Evolutionary conservation across 2,329 filamentous ascomycete genomes (phyloP), one percentile per base, ranked within the genome.

Genomic region (Beauveria pseudobassiana): DNA sequence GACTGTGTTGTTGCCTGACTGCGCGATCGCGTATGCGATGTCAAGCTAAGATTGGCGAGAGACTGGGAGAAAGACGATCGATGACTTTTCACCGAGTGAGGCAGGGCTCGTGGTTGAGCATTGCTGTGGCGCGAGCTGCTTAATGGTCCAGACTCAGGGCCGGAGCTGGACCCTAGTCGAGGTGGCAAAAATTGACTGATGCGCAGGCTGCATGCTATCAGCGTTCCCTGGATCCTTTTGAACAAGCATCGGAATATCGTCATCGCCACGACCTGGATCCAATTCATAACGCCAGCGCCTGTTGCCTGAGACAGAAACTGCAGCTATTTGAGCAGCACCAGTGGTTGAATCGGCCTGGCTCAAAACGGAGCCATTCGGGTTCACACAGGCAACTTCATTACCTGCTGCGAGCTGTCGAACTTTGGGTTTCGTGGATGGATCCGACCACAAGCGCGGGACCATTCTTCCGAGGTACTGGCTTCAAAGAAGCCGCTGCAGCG

Each of bases 401-500:
- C 74, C 73, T 8, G 67, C 67, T 1, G 68, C 64, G 18, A 69
- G 67, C 55, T 65, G 72, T 62, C 48, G 59, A 22, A 49, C 8
- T 40, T 54, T 59, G 10, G 61, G 50, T 26, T 59, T 63, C 7
- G 61, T 62, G n/a, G 55, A 38, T 34, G 61, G 51, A 28, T 48
- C 50, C 5, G 62, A 26, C 42, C 56, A 10, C 65, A 69, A 10
- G 67, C 66, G 61, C 70, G 76, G 34, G 74, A 73, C 90, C 91
- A 96, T 72, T 93, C 87, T 62, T 88, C 86, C 69, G 86, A 91
- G 50, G 88, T 92, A 71, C 87, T 90, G 26, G 90, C 89, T 74
- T 96, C 91, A 72, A 98, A 98, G 78, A 96, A 97, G 18, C 91
- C 92, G 6, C 92, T 96, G 70, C 90, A 96, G 74, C 96, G 90